phyloP scores from a whole-genome alignment of 768 basidiomycete genomes.

The Collybiopsis luxurians region DNA sequence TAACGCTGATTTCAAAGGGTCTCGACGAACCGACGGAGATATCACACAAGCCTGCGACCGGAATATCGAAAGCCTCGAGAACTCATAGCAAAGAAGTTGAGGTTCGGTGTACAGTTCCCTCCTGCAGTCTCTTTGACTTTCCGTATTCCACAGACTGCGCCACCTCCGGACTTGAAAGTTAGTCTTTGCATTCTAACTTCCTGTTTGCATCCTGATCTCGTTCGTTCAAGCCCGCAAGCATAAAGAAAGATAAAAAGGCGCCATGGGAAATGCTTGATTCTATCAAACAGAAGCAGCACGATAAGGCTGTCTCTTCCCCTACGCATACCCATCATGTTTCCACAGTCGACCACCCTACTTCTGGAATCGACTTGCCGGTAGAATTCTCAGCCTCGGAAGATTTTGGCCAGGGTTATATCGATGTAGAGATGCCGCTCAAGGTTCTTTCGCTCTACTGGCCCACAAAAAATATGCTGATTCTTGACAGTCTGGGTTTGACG shows the following conservation, averaged over 20 bases:
- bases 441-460: not conserved
- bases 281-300: slow-evolving; percentile 10
- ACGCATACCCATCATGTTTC: slow-evolving; percentile 13
- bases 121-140: not conserved
- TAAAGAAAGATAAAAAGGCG: slow-evolving; percentile 25
- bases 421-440: not conserved
- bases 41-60: not conserved
- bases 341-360: not conserved
- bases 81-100: not conserved
- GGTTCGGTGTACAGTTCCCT: too few relatives aligned
- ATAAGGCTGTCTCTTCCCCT: not conserved
- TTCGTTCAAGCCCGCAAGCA: slow-evolving; percentile 7
- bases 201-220: not conserved
- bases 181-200: not conserved
- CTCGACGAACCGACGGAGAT: too few relatives aligned
- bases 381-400: not conserved
- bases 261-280: slow-evolving; percentile 26
- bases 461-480: not conserved
- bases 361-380: not conserved
- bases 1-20: not conserved
- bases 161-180: not conserved
- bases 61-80: not conserved
- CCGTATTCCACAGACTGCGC: not conserved
- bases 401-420: not conserved
- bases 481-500: not conserved